A percentile compares a stretch with the other conserved stretches of the same genome.
phyloP scores from a whole-genome alignment of 805 yeast species.

The Suhomyces tanzawaensis region DNA sequence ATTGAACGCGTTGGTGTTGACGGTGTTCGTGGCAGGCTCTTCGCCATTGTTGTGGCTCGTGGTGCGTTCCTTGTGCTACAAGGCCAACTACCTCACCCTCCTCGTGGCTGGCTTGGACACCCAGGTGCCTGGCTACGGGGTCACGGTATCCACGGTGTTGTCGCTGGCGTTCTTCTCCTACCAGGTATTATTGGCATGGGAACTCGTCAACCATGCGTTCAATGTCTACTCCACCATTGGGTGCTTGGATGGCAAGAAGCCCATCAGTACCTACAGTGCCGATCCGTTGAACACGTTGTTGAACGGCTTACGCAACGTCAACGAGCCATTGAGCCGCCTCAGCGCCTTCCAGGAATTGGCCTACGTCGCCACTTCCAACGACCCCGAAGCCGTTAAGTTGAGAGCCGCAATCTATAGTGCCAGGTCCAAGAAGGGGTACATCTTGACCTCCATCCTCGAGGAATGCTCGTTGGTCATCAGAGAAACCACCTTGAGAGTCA shows the following conservation, averaged over 20 bases:
- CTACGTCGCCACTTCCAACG: slow-evolving; percentile 51
- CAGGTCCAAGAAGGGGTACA: slow-evolving; percentile 41
- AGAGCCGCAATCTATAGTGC: slow-evolving; percentile 55
- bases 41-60: slow-evolving; percentile 41
- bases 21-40: slow-evolving; percentile 23
- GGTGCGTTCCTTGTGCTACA: slow-evolving; percentile 44
- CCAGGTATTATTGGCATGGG: slow-evolving; percentile 47
- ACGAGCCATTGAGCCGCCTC: slow-evolving; percentile 37
- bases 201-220: slow-evolving; percentile 54
- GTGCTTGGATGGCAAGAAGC: slow-evolving; percentile 63
- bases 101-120: slow-evolving; percentile 37
- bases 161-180: slow-evolving; percentile 32
- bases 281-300: slow-evolving; percentile 64
- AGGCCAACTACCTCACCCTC: slow-evolving; percentile 25
- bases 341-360: slow-evolving; percentile 79
- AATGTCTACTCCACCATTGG: slow-evolving; percentile 70
- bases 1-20: slow-evolving; percentile 37
- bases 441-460: slow-evolving; percentile 59
- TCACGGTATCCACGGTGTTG: slow-evolving; percentile 29
- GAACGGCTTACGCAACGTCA: slow-evolving; percentile 58
- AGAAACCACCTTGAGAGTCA: slow-evolving; percentile 44
- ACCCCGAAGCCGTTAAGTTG: slow-evolving; percentile 36
- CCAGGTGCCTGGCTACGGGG: slow-evolving; percentile 35
- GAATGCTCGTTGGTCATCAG: slow-evolving; percentile 59
- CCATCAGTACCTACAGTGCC: slow-evolving; percentile 56